A percentile compares a stretch with the other conserved stretches of the same genome.
Conservation (phyloP, 371 early-diverging fungal species). For the Thermomucor indicae-seudaticae region DNA sequence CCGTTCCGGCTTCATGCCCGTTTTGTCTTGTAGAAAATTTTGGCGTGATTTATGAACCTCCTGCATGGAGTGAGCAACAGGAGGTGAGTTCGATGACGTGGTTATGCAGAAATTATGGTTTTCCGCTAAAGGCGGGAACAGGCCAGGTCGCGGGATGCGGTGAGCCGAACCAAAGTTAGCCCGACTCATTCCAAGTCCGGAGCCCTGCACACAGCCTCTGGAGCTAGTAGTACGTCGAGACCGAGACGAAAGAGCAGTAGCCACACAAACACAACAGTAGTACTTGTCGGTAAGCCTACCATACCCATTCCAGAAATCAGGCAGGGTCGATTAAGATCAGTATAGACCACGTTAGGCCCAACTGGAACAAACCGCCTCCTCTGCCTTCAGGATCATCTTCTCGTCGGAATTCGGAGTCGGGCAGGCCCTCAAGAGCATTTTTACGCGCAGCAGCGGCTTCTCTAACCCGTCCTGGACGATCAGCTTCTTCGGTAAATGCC, state of each 20-base stretch:
- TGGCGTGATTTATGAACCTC: constrained; percentile 70
- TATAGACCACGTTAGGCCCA: constrained; percentile 73
- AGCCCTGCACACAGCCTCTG: constrained; percentile 31
- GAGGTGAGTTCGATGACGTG: neutral
- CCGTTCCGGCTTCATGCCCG: constrained; percentile 67
- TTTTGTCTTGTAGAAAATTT: constrained; percentile 83
- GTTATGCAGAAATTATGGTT: neutral
- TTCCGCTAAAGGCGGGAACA: neutral
- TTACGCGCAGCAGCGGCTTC: no score
- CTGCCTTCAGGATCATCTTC: constrained; percentile 32
- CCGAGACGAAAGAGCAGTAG: constrained; percentile 54
- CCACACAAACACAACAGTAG: constrained; percentile 60
- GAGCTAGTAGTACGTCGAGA: constrained; percentile 17
- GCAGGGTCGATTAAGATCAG: neutral
- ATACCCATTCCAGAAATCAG: no score
- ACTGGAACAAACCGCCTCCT: constrained; percentile 50
- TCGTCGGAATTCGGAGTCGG: constrained; percentile 43
- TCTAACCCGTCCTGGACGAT: constrained; percentile 35
- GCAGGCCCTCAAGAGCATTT: no score
- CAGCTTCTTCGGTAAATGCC: constrained; percentile 34
- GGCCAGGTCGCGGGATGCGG: neutral
- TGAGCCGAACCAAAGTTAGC: neutral
- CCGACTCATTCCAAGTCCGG: neutral
- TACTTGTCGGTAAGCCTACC: constrained; percentile 65
- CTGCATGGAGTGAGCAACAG: constrained; percentile 35